Conservation (phyloP, 1,139 yeast genomes). For the Suhomyces ambrosiae region DNA sequence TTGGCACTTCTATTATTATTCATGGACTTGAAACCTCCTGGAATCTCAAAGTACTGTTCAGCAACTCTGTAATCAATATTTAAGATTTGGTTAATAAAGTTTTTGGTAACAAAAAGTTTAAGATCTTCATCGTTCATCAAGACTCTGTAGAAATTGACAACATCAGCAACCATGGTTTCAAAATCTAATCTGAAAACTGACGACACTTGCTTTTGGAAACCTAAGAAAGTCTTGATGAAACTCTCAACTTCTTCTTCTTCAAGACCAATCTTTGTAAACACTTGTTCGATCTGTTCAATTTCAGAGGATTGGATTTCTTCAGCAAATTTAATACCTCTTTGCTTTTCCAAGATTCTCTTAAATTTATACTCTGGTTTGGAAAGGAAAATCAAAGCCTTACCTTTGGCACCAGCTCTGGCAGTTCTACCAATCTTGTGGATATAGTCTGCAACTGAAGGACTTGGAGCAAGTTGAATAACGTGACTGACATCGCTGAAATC, state of each 20-base stretch:
- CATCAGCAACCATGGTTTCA: constrained; percentile 15
- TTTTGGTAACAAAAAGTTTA: constrained; percentile 17
- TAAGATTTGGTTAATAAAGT: constrained; percentile 15
- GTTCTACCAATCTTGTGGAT: constrained; percentile 98
- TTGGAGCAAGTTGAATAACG: constrained; percentile 96
- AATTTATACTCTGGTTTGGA: constrained; percentile 53
- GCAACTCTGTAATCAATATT: constrained; percentile 17
- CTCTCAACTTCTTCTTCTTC: constrained; percentile 18
- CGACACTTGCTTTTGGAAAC: constrained; percentile 26
- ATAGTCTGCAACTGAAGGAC: constrained; percentile 69
- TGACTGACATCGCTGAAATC: constrained; percentile 98
- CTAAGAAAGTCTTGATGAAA: constrained; percentile 16
- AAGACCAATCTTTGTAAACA: constrained; percentile 13
- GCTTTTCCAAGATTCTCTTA: constrained; percentile 40
- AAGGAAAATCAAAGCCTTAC: constrained; percentile 60
- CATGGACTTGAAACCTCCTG: constrained; percentile 21
- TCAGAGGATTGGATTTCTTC: constrained; percentile 30
- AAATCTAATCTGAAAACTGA: constrained; percentile 28
- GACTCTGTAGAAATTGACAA: constrained; percentile 18
- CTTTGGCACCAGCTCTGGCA: constrained; percentile 89
- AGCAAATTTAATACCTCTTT: constrained; percentile 53
- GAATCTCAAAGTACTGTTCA: constrained; percentile 24
- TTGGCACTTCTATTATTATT: constrained; percentile 20
- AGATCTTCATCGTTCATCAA: constrained; percentile 19
- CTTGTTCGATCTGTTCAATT: constrained; percentile 13